A percentile compares a stretch with the other conserved stretches of the same genome.
Conservation (phyloP, 345 rosid genomes). For the Durio zibethinus region DNA sequence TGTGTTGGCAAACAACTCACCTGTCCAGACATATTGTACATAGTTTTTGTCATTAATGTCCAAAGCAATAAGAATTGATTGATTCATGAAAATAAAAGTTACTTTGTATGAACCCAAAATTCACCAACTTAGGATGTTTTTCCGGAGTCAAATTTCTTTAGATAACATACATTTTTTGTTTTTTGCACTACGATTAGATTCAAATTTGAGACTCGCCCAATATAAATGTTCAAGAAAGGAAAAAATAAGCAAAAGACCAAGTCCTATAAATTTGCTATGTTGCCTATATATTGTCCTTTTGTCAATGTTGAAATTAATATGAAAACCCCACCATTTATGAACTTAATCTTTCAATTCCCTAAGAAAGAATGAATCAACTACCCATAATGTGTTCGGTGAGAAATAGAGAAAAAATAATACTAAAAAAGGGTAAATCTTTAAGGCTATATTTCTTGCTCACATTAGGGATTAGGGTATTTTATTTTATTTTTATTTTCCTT, state of each 20-base stretch:
- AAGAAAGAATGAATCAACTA: conserved; percentile 23
- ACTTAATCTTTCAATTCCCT: not conserved
- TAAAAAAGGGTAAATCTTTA: conserved; percentile 7
- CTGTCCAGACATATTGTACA: conserved; percentile 26
- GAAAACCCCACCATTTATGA: not conserved
- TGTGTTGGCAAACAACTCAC: conserved; percentile 37
- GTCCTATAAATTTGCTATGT: not conserved
- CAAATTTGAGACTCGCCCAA: not conserved
- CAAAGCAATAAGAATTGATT: not conserved
- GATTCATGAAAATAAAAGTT: not conserved
- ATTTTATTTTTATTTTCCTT: not conserved
- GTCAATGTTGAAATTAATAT: not conserved
- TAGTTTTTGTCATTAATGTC: not conserved
- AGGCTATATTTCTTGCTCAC: not conserved
- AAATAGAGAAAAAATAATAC: conserved; percentile 6
- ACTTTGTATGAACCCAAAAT: not conserved
- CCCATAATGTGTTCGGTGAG: conserved; percentile 28
- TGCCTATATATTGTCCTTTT: not conserved
- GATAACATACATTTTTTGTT: too few species aligned
- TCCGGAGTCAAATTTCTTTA: not conserved
- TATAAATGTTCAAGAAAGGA: not conserved
- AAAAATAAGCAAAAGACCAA: not conserved
- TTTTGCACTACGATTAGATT: too few species aligned
- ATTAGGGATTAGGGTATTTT: not conserved
- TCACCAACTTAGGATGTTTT: not conserved